Base-by-base conservation (phyloP, 345 rosid genomes). In the Punica granatum region DNA sequence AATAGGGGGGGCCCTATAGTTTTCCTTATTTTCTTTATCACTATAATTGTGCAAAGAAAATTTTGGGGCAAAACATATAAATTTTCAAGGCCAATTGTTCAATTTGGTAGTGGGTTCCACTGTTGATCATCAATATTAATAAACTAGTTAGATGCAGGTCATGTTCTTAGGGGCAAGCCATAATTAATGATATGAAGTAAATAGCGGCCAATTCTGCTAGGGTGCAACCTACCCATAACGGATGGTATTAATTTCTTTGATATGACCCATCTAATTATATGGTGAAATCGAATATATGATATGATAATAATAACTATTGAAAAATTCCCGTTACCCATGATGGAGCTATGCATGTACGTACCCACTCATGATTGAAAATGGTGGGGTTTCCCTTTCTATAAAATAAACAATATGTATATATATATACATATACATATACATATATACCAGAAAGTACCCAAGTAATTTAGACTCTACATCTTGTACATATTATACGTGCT, bases 161-260 rank as follows among this genome's bases (percentile, higher is more conserved):
- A 42, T 56, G 63, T 68, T 68, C 63, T 68, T 28, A 28, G 21
- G 70, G 70, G 64, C 71, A 60, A 39, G 51, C 71, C 64, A 44
- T 36, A 63, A 58, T 68, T 60, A 58, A 68, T 68, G 71, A 68
- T 15, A 36, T 13, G 70, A 60, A 60, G 71, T 68, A 62, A 68
- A 60, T 42, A 42, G 65, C 31, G 42, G 64, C 42, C 65, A 42
- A n/a, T 42, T 68, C 43, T 33, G 53, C 43, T 60, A 58, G 63
- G 71, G 16, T 13, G 14, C n/a, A 1, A 68, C 71, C 71, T 68
- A 68, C 65, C 71, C 41, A 0, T 28, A 7, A 28, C 64, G 44
- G 43, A 41, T 19, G 49, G 62, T 67, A 66, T 66, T 66, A 14
- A 66, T 33, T 13, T 49, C 54, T 48, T 7, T 34, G 46, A 63